Evolutionary conservation across 345 rosid genomes (phyloP), one percentile per base, ranked within the genome.

Genomic region (Populus simonii): DNA sequence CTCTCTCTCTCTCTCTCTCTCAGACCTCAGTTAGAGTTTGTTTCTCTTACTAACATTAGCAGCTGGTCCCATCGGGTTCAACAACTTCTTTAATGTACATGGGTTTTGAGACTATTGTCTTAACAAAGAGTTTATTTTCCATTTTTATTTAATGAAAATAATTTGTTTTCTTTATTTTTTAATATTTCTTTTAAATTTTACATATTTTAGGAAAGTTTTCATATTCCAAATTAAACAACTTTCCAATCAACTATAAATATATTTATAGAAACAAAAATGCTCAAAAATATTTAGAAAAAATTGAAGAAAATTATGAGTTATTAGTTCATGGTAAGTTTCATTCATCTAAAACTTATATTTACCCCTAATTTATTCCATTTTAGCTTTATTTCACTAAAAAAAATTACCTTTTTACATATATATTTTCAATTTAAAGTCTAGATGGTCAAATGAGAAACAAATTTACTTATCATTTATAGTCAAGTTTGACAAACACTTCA

Each of bases 1-100:
- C 39, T 38, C 27, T 8, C 43, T 10, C 51, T 13, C 68, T 38
- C 27, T 25, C 76, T 73, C 22, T 61, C 68, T 62, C 53, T n/a
- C 23, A 57, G 45, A 27, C 72, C 45, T 35, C 27, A 3, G 65
- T 59, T 25, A 59, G 65, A 59, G 27, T 59, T 57, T 57, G 17
- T n/a, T 57, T 59, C 65, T 59, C 65, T 59, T 23, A 59, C 41
- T 35, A 35, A 69, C 72, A 69, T 41, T 61, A 25, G 25, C n/a
- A 41, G 68, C 51, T 74, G 76, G 76, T 36, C 76, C 74, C 76
- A 38, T 61, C 8, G 39, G n/a, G 66, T 62, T 74, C 69, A 27
- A 74, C 76, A 74, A 62, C 76, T 59, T 61, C 36, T 39, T 39
- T 59, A 74, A 39, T 61, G 68, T 41, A 33, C 57, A 53, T 13